Evolutionary conservation across 2,329 filamentous ascomycete species (phyloP), one percentile per base, ranked within the genome.

Genomic region (Scytalidium sp.): DNA sequence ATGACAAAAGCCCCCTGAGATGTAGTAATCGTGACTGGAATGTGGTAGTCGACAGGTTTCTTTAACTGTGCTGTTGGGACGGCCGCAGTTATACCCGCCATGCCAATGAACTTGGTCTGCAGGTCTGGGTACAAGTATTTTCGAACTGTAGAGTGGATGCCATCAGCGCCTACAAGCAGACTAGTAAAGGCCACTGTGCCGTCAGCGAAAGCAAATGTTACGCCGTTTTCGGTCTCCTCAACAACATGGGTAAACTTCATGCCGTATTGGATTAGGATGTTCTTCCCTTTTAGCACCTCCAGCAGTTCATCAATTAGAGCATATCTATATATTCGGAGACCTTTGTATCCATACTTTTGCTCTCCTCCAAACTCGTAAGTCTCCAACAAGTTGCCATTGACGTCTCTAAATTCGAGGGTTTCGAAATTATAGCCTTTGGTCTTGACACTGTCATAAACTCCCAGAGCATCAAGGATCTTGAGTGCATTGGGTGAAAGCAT

Each of bases 401-500:
- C 54, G 41, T 73, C 69, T 25, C 67, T 68, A 59, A 78, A 81
- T 36, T 75, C 65, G 1, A 81, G 67, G 1, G 64, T 65, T 2
- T 79, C 71, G 52, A 82, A 81, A n/a, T 75, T 69, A 63, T 72
- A 80, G 40, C 73, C 75, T 8, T 72, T 66, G 0, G 64, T 53
- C 7, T 66, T 64, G 45, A 83, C 66, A 2, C 68, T 66, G 1
- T 69, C 42, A 56, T 80, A 80, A 2, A 81, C 64, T 0, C 69
- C 73, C 0, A 84, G 62, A 0, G 59, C 61, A 53, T 83, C 75
- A 0, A 85, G 69, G 36, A 83, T 68, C 3, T 71, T 70, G 1
- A 84, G 70, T 0, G 79, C 77, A 47, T 84, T 84, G 4, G 81
- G 80, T 0, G 79, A 80, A 2, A 84, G 71, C 74, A 82, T 80